Percentiles rank a stretch among this genome's conserved stretches.
phyloP scores from a whole-genome alignment of 495 filamentous ascomycete species.

The Physcia stellaris region DNA sequence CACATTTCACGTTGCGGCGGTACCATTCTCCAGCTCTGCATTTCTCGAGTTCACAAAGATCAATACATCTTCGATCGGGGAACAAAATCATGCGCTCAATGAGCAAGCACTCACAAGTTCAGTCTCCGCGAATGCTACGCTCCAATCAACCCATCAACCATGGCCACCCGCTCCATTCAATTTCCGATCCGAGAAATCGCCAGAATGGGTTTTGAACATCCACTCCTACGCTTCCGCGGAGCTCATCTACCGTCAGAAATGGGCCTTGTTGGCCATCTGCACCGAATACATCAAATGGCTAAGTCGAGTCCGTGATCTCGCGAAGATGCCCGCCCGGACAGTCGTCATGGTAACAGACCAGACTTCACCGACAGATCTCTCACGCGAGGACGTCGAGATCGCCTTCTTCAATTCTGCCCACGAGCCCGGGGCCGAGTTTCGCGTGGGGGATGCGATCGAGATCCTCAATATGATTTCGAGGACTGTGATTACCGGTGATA shows the following conservation, averaged over 20 bases:
- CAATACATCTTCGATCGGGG: no score
- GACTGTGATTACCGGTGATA: neutral
- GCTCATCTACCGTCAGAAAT: neutral
- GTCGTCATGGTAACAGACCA: neutral
- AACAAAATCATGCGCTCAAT: no score
- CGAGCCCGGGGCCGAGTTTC: neutral
- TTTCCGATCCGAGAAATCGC: neutral
- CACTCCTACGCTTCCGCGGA: neutral
- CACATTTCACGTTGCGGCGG: no score
- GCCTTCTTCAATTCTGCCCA: conserved; percentile 1
- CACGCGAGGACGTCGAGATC: neutral
- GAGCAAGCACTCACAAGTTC: no score
- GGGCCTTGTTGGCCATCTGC: neutral
- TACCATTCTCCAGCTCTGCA: no score
- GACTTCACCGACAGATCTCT: neutral
- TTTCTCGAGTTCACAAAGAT: no score
- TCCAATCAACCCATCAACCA: neutral
- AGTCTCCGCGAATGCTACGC: no score
- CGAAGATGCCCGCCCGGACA: neutral
- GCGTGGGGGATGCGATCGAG: neutral
- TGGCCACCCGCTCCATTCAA: conserved; percentile 1
- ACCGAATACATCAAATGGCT: neutral
- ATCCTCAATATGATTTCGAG: neutral
- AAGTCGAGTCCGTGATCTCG: neutral
- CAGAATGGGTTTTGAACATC: neutral